These are phyloP conservation scores for Aureobasidium sp. DNA, from an alignment of 2,329 filamentous ascomycete genomes.

Conservation along the genomic window DNA sequence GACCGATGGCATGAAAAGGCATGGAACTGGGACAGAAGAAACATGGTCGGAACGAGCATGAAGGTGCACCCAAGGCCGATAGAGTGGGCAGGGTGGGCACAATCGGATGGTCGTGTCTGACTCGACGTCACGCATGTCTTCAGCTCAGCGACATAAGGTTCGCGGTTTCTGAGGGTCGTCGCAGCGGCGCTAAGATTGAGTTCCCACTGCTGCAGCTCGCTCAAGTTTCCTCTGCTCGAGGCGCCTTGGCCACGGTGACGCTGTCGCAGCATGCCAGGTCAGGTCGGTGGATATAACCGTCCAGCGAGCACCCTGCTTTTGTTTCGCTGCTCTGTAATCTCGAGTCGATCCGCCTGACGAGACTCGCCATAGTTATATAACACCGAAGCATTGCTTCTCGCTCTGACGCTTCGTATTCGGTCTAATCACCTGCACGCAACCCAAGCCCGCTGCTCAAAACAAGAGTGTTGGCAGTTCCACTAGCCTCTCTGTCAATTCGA, in stretches of 20 bases:
- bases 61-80: not conserved
- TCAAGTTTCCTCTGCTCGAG: not conserved
- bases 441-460: not conserved
- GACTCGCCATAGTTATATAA: not conserved
- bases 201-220: conserved; percentile 6
- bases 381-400: not conserved
- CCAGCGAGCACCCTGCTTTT: conserved; percentile 2
- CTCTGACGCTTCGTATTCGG: not conserved
- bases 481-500: conserved; percentile 4
- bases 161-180: not conserved
- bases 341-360: conserved; percentile 8
- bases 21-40: not conserved
- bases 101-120: not conserved
- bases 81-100: not conserved
- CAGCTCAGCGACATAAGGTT: not conserved
- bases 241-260: conserved; percentile 7
- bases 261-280: not conserved
- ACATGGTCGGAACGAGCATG: not conserved
- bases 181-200: conserved; percentile 5
- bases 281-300: conserved; percentile 4
- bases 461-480: conserved; percentile 1
- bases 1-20: not conserved
- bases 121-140: conserved; percentile 4
- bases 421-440: not conserved
- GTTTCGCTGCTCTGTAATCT: conserved; percentile 13